Evolutionary conservation across 1,284 basidiomycete genomes (phyloP).

Genomic region (Ustanciosporium gigantosporum): DNA sequence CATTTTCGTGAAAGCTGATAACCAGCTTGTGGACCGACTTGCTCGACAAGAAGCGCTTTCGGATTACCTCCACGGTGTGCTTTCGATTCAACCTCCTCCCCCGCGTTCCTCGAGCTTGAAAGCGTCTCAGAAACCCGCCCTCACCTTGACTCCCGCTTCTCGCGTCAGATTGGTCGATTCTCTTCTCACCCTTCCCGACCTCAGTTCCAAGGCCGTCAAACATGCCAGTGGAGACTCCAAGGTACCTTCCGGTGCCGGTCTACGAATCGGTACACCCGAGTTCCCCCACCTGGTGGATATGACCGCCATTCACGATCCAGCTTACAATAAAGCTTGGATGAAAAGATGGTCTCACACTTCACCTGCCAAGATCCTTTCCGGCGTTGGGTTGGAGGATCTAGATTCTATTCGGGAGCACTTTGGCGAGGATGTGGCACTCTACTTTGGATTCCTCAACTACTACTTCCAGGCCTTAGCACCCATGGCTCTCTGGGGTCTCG

Average conservation of each 20-base stretch:
- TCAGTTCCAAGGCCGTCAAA: constrained; percentile 12
- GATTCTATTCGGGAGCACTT: constrained; percentile 56
- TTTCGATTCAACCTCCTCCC: constrained; percentile 21
- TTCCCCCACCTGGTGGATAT: constrained; percentile 57
- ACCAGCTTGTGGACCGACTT: constrained; percentile 15
- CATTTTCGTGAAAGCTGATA: constrained; percentile 50
- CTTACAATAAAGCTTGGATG: constrained; percentile 54
- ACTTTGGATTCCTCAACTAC: constrained; percentile 58
- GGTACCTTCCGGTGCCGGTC: constrained; percentile 41
- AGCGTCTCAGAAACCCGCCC: neutral
- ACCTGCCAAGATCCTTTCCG: constrained; percentile 26
- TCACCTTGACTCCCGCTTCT: constrained; percentile 39
- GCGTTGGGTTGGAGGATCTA: constrained; percentile 45
- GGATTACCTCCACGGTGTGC: constrained; percentile 55
- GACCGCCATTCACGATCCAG: constrained; percentile 52
- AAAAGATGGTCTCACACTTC: constrained; percentile 45
- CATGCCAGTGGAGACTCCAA: constrained; percentile 4
- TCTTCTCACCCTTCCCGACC: constrained; percentile 37
- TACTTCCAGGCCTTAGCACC: constrained; percentile 54
- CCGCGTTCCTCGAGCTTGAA: constrained; percentile 24
- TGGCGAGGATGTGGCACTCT: constrained; percentile 59
- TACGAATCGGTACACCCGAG: constrained; percentile 24
- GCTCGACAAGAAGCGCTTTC: constrained; percentile 33
- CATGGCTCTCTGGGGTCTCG: constrained; percentile 37
- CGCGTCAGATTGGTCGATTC: constrained; percentile 46